Evolutionary conservation across 2,329 filamentous ascomycete species (phyloP), one percentile per base, ranked within the genome.

Genomic region (Aspergillaceae sp.): DNA sequence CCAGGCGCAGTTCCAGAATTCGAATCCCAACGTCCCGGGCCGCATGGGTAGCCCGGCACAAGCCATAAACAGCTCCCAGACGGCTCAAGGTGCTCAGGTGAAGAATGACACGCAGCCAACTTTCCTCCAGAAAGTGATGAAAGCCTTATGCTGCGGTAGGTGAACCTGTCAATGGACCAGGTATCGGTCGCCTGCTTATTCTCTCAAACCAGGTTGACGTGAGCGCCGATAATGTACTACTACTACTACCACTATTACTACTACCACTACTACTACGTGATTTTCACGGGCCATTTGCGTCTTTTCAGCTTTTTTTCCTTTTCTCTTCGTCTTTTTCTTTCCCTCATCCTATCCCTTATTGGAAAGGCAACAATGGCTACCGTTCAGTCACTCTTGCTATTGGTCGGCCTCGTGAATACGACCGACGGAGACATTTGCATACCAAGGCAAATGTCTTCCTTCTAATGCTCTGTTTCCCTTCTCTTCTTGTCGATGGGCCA

Each of bases 1-100:
- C 54, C 87, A 94, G 70, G 91, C 91, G 56, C 91, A 96, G 66
- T 96, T 95, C 77, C 89, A 94, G 74, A 91, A 88, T 77, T 95
- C 88, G 73, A 87, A 86, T 63, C 87, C 88, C 67, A 92, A 95
- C 68, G 78, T 94, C 55, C 79, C 85, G 42, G 60, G 61, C 41
- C 81, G 80, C 59, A 74, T 83, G 56, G 78, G 77, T 50, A 76
- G 71, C 51, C 71, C 73, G 27, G 62, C 63, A 19, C 74, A 76
- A 48, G 78, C 75, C 49, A 74, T 81, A 72, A 77, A 74, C 50
- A 73, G 75, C 55, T 77, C 78, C 63, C 71, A 76, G 53, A 8
- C 29, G 41, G 61, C 71, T 70, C 65, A 79, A 70, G 62, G 73
- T 65, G 56, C 76, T 75, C 75, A 77, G 53, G 74, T 74, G 40